Percentiles rank a stretch among this genome's conserved stretches.
These are phyloP conservation scores for Grosmannia serpens DNA, from an alignment of 2,329 filamentous ascomycete species.

Conservation along the genomic window DNA sequence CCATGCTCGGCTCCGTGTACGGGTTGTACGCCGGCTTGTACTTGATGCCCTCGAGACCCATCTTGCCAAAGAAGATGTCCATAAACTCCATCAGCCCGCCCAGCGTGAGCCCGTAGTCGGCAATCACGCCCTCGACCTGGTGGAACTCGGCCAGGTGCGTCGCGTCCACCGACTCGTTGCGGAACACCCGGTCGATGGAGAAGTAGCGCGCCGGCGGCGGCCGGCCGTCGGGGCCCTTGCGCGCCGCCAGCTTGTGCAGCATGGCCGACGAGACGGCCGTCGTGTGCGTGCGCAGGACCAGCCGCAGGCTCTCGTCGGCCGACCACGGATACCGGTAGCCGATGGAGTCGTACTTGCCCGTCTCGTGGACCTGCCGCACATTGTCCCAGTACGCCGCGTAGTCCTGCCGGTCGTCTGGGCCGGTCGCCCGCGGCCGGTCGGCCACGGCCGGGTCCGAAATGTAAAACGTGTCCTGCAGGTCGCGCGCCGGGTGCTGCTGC, in stretches of 20 bases:
- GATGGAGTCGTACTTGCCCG: constrained; percentile 86
- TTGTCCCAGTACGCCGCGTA: constrained; percentile 85
- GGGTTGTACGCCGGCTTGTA: constrained; percentile 96
- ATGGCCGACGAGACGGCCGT: constrained; percentile 86
- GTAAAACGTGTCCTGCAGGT: constrained; percentile 95
- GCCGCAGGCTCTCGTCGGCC: constrained; percentile 70
- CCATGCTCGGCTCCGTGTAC: constrained; percentile 93
- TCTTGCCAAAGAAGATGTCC: constrained; percentile 66
- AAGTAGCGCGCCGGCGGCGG: constrained; percentile 78
- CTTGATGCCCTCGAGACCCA: constrained; percentile 73
- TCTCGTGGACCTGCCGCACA: constrained; percentile 75
- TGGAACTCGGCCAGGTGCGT: constrained; percentile 98
- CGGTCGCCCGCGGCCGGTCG: constrained; percentile 51
- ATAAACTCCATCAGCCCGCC: constrained; percentile 71
- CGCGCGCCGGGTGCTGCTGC: constrained; percentile 93
- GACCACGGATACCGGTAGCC: constrained; percentile 95
- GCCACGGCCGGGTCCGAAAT: constrained; percentile 77
- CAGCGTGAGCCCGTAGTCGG: constrained; percentile 85
- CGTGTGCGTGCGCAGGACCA: constrained; percentile 92
- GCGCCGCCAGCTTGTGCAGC: constrained; percentile 74
- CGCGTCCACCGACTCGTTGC: constrained; percentile 93
- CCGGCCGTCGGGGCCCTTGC: constrained; percentile 56
- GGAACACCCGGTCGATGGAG: constrained; percentile 96
- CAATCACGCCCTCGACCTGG: constrained; percentile 96
- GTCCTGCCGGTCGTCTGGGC: constrained; percentile 45